Evolutionary conservation across 805 yeast genomes (phyloP), one percentile per base, ranked within the genome.

Genomic region (Cyberlindnera meyerae): DNA sequence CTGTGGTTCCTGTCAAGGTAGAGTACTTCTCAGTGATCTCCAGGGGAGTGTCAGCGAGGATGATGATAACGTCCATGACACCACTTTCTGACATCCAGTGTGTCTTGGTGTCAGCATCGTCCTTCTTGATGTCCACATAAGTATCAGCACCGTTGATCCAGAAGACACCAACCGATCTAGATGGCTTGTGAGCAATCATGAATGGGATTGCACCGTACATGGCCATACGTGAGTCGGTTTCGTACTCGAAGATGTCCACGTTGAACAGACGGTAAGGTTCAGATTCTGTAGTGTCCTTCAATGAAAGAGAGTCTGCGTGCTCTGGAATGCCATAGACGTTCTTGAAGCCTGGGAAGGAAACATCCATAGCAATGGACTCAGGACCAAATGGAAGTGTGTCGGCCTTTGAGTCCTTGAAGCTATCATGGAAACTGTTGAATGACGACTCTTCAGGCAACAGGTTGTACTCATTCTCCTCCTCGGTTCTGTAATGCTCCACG

Each of bases 21-120:
- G 87, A 81, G 57, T 82, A 90, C 24, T 77, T 67, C 28, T 65
- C 52, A 27, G 79, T 71, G 16, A 93, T 69, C 13, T 68, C 70
- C 1, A 60, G 56, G 1, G 86, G 81, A 0, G 75, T 69, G 3
- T 67, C 60, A 12, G 77, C 93, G 24, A 85, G 65, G 31, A 88
- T 62, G 13, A 85, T 56, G 25, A 86, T 70, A 8, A 89, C 63
- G 55, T 93, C 97, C 31, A 93, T 49, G 17, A 81, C 63, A 20
- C 97, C 97, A 50, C 77, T 75, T 58, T 93, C 98, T 0, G 96
- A 86, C 44, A 90, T 83, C 97, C 97, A 90, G 59, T 93, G 98
- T 2, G 94, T 70, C 34, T 57, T 57, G 1, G 77, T 64, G 27
- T 44, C 39, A 8, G 30, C 29, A 4, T n/a, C n/a, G n/a, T 13